These are phyloP conservation scores for Globisporangium apiculatum DNA, from an alignment of 352 stramenopile species.

Conservation along the genomic window DNA sequence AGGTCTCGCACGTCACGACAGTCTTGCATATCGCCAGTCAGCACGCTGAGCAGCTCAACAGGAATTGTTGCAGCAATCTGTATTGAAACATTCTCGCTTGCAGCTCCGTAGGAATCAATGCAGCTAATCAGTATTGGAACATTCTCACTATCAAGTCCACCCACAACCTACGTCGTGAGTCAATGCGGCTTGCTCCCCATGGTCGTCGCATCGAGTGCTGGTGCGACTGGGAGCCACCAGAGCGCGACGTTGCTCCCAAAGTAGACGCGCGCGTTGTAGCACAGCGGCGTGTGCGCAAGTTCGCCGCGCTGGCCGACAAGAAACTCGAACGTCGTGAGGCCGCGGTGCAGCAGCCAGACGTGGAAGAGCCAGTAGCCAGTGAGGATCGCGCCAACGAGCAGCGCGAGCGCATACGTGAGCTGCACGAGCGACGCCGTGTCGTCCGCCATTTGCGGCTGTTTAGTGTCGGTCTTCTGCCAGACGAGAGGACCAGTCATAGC, in stretches of 20 bases:
- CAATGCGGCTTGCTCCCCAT: constrained; percentile 16
- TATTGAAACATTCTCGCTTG: no score
- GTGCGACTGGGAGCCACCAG: constrained; percentile 55
- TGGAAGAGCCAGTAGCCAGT: constrained; percentile 71
- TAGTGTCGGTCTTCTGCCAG: constrained; percentile 7
- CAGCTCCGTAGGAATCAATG: no score
- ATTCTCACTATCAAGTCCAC: no score
- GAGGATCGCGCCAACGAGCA: constrained; percentile 49
- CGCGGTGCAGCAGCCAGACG: constrained; percentile 53
- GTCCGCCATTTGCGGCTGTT: background rate
- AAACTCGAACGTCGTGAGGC: constrained; percentile 77
- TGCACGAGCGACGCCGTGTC: constrained; percentile 27
- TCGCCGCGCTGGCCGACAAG: constrained; percentile 45
- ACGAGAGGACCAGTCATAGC: constrained; percentile 27
- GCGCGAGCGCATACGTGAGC: constrained; percentile 38
- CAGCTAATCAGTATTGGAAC: no score
- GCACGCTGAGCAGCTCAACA: no score
- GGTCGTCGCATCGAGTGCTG: constrained; percentile 19
- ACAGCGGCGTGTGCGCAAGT: constrained; percentile 32
- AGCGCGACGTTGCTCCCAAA: constrained; percentile 46
- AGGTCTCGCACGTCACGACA: no score
- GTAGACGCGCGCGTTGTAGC: constrained; percentile 51
- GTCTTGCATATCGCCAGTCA: no score
- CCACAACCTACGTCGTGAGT: background rate
- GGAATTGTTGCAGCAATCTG: no score